Evolutionary conservation across 192 early-diverging fungal genomes (phyloP).

Genomic region (Obelidium mucronatum): DNA sequence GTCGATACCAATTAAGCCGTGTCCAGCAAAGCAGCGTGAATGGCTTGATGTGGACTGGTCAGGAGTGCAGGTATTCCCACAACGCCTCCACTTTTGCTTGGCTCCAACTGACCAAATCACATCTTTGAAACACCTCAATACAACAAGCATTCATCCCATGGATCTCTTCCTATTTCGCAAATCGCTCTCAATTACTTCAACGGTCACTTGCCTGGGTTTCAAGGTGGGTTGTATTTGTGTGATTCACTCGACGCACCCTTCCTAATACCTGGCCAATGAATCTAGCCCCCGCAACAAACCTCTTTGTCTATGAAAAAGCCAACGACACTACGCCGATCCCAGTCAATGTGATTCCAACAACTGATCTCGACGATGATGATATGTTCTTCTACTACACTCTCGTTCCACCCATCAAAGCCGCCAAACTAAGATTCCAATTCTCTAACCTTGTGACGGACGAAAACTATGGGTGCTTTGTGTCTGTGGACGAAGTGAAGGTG

Average conservation of each 20-base stretch:
- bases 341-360: not conserved
- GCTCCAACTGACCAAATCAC: not conserved
- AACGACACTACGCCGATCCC: not conserved
- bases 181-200: conserved; percentile 5
- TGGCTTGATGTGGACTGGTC: conserved; percentile 17
- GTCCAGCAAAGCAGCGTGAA: not conserved
- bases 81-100: not conserved
- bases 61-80: not conserved
- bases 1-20: conserved; percentile 1
- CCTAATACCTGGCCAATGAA: not conserved
- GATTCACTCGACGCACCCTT: not conserved
- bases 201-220: not conserved
- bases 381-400: conserved; percentile 2
- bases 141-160: not conserved
- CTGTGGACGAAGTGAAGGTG: conserved; percentile 6
- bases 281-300: conserved; percentile 3
- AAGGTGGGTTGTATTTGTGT: not conserved
- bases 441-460: not conserved
- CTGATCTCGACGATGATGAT: not conserved
- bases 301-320: not conserved
- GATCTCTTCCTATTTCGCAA: conserved; percentile 7
- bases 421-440: conserved; percentile 1
- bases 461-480: not conserved
- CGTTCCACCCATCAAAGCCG: not conserved
- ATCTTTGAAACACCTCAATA: not conserved